phyloP scores from a whole-genome alignment of 768 basidiomycete genomes.

The Suillus bovinus region DNA sequence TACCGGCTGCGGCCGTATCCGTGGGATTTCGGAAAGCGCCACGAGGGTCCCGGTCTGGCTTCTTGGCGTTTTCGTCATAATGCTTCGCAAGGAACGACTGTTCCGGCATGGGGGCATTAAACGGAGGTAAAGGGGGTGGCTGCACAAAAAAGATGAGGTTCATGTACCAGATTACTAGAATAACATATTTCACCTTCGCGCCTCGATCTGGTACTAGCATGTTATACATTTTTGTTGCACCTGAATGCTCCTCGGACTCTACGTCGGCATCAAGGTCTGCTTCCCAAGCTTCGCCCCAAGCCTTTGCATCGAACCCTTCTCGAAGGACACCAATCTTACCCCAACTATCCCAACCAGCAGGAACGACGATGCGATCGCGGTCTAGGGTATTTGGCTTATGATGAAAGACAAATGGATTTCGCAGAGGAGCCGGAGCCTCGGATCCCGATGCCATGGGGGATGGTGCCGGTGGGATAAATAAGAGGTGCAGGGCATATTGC shows the following conservation, averaged over 20 bases:
- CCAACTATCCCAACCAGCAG: slow-evolving; percentile 98
- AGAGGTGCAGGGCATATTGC: slow-evolving; percentile 74
- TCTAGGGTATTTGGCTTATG: slow-evolving; percentile 91
- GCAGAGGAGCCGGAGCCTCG: slow-evolving; percentile 48
- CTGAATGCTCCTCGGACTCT: slow-evolving; percentile 41
- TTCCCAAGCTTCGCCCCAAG: slow-evolving; percentile 82
- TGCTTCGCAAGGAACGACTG: slow-evolving; percentile 90
- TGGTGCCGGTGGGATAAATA: slow-evolving; percentile 65
- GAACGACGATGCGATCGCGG: slow-evolving; percentile 88
- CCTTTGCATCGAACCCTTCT: slow-evolving; percentile 86
- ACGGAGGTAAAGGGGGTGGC: slow-evolving; percentile 67
- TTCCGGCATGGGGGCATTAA: slow-evolving; percentile 84
- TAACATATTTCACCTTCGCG: slow-evolving; percentile 52
- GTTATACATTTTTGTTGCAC: slow-evolving; percentile 68
- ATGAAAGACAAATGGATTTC: slow-evolving; percentile 84
- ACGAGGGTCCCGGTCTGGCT: slow-evolving; percentile 87
- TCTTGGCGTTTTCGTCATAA: slow-evolving; percentile 90
- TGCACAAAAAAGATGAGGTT: slow-evolving; percentile 27
- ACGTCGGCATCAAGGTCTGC: slow-evolving; percentile 58
- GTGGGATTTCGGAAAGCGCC: slow-evolving; percentile 80
- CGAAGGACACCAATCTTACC: slow-evolving; percentile 90
- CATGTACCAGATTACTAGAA: background rate
- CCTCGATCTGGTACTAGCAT: slow-evolving; percentile 76
- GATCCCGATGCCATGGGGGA: slow-evolving; percentile 37
- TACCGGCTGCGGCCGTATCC: slow-evolving; percentile 61